These are phyloP conservation scores for Globisporangium mamillatum DNA, from an alignment of 352 stramenopile species.

Conservation along the genomic window DNA sequence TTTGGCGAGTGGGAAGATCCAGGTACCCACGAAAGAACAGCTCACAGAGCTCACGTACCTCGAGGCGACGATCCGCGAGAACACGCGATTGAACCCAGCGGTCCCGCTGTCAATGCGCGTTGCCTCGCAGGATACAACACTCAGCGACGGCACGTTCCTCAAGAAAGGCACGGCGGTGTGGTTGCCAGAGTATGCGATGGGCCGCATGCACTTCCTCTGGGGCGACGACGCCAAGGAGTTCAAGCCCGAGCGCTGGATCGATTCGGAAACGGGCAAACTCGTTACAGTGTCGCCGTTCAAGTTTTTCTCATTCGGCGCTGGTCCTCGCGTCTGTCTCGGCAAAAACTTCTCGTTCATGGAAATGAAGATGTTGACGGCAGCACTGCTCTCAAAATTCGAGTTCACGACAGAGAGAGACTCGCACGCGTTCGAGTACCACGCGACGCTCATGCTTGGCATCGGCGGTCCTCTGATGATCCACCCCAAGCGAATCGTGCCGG, in stretches of 20 bases:
- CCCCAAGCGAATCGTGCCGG: not conserved
- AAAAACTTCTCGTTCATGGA: conserved; percentile 30
- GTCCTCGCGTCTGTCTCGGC: conserved; percentile 40
- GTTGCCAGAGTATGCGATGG: conserved; percentile 49
- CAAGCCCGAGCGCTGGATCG: conserved; percentile 48
- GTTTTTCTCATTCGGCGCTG: conserved; percentile 43
- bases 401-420: conserved; percentile 16
- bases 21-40: conserved; percentile 45
- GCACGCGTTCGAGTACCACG: conserved; percentile 16
- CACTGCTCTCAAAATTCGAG: conserved; percentile 24
- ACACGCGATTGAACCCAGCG: conserved; percentile 56
- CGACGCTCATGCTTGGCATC: conserved; percentile 15
- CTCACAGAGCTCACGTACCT: conserved; percentile 55
- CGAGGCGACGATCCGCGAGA: conserved; percentile 60
- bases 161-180: conserved; percentile 28
- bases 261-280: conserved; percentile 16
- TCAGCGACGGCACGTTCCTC: conserved; percentile 51
- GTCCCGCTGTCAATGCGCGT: conserved; percentile 32
- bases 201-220: conserved; percentile 34
- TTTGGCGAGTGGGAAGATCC: conserved; percentile 23
- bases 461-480: not conserved
- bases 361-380: conserved; percentile 30
- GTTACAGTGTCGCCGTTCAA: conserved; percentile 31
- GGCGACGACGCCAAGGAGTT: conserved; percentile 38
- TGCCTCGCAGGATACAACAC: conserved; percentile 39